Percentiles rank a stretch among this genome's conserved stretches.
phyloP scores from a whole-genome alignment of 140 eudicot species.

The Stevia rebaudiana region DNA sequence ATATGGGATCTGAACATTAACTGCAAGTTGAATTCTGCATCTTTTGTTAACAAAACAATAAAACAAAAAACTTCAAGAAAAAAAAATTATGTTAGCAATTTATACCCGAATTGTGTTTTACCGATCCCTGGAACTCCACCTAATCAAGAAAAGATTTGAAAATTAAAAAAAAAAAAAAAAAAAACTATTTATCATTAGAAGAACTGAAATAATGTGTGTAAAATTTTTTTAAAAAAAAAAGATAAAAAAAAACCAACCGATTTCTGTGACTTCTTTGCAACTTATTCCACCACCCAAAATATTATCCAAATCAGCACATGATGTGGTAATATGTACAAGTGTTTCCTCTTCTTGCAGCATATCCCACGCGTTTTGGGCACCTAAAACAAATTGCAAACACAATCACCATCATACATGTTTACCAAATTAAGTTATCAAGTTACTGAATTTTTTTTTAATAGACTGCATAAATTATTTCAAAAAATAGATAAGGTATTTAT shows the following conservation, averaged over 20 bases:
- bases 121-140: constrained; percentile 99
- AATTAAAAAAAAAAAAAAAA: neutral
- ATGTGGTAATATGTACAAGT: constrained; percentile 64
- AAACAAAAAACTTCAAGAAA: neutral
- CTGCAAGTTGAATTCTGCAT: constrained; percentile 91
- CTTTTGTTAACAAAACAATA: constrained; percentile 1
- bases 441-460: neutral
- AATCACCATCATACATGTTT: neutral
- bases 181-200: too few species aligned
- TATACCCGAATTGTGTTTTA: constrained; percentile 92
- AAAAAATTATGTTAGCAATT: neutral
- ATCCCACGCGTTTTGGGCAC: constrained; percentile 90
- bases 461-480: neutral
- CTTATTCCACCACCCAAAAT: constrained; percentile 87
- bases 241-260: constrained; percentile 44
- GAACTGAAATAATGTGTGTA: too few species aligned
- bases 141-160: constrained; percentile 20
- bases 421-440: neutral
- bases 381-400: constrained; percentile 28
- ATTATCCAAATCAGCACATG: constrained; percentile 74
- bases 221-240: too few species aligned
- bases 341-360: constrained; percentile 77
- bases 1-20: constrained; percentile 82
- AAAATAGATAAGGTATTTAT: neutral
- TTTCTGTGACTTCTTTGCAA: constrained; percentile 93